Base-by-base conservation (phyloP, 257 asterid species). In the Solanum piurae region DNA sequence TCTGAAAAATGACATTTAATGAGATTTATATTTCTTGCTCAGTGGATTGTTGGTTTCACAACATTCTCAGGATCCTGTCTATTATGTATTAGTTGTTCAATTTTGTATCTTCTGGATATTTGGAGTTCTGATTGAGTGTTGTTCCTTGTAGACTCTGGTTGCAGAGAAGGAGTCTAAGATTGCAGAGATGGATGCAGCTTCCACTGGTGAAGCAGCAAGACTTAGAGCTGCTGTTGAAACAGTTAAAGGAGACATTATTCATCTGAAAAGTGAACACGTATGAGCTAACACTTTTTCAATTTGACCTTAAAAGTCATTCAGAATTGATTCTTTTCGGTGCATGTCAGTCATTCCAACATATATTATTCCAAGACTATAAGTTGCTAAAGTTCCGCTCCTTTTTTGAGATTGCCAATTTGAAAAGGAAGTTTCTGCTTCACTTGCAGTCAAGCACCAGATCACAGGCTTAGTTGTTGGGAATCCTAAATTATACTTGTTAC, bases 161-260 rank as follows among this genome's bases (percentile, higher is more conserved):
- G 95, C 93, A 38, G 98, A 95, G 90, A 95, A 93, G 85, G 99
- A 97, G 90, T 93, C 98, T 88, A 93, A 94, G 91, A 94, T 97
- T 90, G 99, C 98, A 34, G 98, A 97, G 91, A 93, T 95, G 95
- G 99, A 97, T 89, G 99, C 98, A 87, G 99, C 99, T 90, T 95
- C 99, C 83, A 97, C 96, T 90, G 99, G 99, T 84, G 99, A 97
- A 94, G 94, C 94, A 86, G 99, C 99, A 84, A 92, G 99, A 75
- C 94, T 95, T 84, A 92, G 93, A 92, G 99, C 99, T 90, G 94
- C 96, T 40, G 90, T 97, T 89, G 98, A 97, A 91, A 90, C 96
- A 29, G 90, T 95, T 79, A 97, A 94, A 92, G 99, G 99, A 88
- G 98, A 97, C 91, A 91, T 95, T 86, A 89, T 76, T 83, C 96